These are phyloP conservation scores for Termitomyces sp. DNA, from an alignment of 768 basidiomycete genomes.

Conservation along the genomic window DNA sequence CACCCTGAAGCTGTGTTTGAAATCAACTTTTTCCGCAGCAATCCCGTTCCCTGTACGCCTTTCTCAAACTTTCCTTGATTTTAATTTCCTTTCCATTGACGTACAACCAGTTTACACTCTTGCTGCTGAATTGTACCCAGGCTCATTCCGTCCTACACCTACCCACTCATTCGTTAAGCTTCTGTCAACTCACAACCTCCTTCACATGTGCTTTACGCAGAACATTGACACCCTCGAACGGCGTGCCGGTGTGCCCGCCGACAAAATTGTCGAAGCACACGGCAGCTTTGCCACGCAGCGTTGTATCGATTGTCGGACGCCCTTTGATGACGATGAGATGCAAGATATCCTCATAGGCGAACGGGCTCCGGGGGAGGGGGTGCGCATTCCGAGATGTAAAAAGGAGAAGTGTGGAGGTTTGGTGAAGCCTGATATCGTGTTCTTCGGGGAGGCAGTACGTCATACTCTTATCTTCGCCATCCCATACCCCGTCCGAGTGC, in stretches of 20 bases:
- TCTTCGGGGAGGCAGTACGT: slow-evolving; percentile 79
- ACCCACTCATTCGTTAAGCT: slow-evolving; percentile 90
- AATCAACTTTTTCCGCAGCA: slow-evolving; percentile 76
- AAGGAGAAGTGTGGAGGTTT: slow-evolving; percentile 55
- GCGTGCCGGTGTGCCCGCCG: slow-evolving; percentile 68
- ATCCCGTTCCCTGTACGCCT: slow-evolving; percentile 74
- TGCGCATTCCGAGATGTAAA: slow-evolving; percentile 64
- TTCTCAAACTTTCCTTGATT: background rate
- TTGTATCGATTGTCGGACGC: slow-evolving; percentile 69
- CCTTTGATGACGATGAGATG: slow-evolving; percentile 68
- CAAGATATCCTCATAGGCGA: slow-evolving; percentile 25
- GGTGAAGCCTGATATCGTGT: slow-evolving; percentile 93
- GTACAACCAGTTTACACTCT: slow-evolving; percentile 71
- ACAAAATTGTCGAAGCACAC: slow-evolving; percentile 89
- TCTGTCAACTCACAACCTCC: slow-evolving; percentile 61
- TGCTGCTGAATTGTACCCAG: slow-evolving; percentile 91
- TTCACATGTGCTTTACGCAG: slow-evolving; percentile 83
- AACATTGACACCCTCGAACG: slow-evolving; percentile 94
- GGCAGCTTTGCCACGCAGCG: slow-evolving; percentile 88
- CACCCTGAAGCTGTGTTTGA: slow-evolving; percentile 96
- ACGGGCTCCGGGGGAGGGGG: slow-evolving; percentile 26
- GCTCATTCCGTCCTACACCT: slow-evolving; percentile 80
- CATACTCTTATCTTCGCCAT: background rate
- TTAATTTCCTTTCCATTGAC: background rate
- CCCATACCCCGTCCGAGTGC: background rate